These are phyloP conservation scores for Benincasa hispida DNA, from an alignment of 306 rosid species.

Conservation along the genomic window DNA sequence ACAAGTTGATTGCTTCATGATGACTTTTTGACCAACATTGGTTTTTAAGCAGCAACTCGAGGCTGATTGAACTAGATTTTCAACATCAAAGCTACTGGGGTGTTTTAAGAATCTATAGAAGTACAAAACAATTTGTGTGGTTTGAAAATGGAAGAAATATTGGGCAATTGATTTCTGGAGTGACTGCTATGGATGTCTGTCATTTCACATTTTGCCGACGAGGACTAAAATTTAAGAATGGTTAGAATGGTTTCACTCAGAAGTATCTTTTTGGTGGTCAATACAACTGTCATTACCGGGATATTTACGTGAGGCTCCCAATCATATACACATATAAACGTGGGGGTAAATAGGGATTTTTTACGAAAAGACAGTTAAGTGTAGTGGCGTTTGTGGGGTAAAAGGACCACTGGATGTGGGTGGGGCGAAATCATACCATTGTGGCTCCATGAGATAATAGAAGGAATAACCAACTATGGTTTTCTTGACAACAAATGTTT, in stretches of 20 bases:
- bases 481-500: not conserved
- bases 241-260: not conserved
- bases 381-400: too few relatives aligned
- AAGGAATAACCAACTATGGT: too few relatives aligned
- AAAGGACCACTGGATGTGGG: too few relatives aligned
- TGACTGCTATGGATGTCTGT: not conserved
- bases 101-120: not conserved
- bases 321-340: too few relatives aligned
- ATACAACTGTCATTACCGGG: not conserved
- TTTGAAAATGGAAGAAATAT: not conserved
- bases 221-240: not conserved
- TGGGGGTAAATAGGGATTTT: too few relatives aligned
- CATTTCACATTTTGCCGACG: not conserved
- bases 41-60: too few relatives aligned
- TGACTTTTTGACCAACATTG: too few relatives aligned
- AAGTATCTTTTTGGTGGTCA: not conserved
- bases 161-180: not conserved
- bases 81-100: not conserved
- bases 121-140: not conserved
- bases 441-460: too few relatives aligned
- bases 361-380: too few relatives aligned
- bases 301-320: too few relatives aligned
- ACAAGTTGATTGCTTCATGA: too few relatives aligned
- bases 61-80: not conserved
- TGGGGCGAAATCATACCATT: too few relatives aligned